phyloP scores from a whole-genome alignment of 2,329 filamentous ascomycete species.

The Exophiala oligosperma region DNA sequence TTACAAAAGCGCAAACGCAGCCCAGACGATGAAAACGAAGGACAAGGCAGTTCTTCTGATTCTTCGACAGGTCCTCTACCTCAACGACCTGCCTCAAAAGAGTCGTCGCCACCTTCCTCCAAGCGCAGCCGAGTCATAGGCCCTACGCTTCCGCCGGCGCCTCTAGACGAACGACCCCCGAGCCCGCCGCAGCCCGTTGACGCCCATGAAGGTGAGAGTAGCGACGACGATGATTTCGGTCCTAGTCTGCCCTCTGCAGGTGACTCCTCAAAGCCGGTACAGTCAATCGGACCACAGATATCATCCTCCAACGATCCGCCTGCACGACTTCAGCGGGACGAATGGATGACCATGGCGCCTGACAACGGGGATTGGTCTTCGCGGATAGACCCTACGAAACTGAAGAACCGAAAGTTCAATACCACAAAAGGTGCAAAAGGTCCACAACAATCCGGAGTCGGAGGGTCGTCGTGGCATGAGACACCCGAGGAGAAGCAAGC shows the following conservation, averaged over 20 bases:
- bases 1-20: slow-evolving; percentile 40
- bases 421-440: slow-evolving; percentile 62
- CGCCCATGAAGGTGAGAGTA: slow-evolving; percentile 34
- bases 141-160: slow-evolving; percentile 55
- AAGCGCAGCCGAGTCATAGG: slow-evolving; percentile 57
- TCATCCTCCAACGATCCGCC: slow-evolving; percentile 37
- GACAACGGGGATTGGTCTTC: slow-evolving; percentile 53
- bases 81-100: slow-evolving; percentile 15
- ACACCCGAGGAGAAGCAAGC: slow-evolving; percentile 85
- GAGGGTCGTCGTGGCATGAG: slow-evolving; percentile 77
- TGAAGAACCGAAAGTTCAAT: slow-evolving; percentile 79
- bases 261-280: slow-evolving; percentile 25
- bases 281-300: slow-evolving; percentile 27
- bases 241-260: slow-evolving; percentile 39
- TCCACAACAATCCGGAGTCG: slow-evolving; percentile 38
- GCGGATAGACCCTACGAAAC: slow-evolving; percentile 77
- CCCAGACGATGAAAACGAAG: slow-evolving; percentile 31
- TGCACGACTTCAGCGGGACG: slow-evolving; percentile 64
- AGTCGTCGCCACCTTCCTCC: slow-evolving; percentile 27
- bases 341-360: slow-evolving; percentile 79
- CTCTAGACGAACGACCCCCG: slow-evolving; percentile 48
- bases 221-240: slow-evolving; percentile 46
- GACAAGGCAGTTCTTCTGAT: slow-evolving; percentile 14
- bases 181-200: slow-evolving; percentile 34
- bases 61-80: slow-evolving; percentile 20